A percentile compares a stretch with the other conserved stretches of the same genome.
Evolutionary conservation across 164 flowering plant genomes (phyloP).

Genomic region (Vitis vinifera): DNA sequence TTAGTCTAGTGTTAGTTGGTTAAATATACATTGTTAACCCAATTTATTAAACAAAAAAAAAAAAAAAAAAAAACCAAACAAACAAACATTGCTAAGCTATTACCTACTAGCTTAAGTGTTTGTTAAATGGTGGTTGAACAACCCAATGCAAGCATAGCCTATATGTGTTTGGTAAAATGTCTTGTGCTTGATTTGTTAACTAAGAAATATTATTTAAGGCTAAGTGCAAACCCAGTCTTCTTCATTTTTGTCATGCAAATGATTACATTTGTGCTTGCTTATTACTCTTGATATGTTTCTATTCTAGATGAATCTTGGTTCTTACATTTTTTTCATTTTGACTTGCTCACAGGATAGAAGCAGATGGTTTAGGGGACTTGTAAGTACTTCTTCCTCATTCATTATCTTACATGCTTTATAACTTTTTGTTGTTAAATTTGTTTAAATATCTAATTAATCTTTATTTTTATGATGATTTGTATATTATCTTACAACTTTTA

Average conservation of each 20-base stretch:
- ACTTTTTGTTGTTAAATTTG: neutral
- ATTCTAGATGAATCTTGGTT: neutral
- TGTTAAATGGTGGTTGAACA: no score
- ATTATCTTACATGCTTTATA: neutral
- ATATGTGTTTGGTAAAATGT: no score
- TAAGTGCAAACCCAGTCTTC: neutral
- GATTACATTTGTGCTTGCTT: neutral
- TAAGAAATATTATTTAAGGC: no score
- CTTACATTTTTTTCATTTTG: constrained; percentile 13
- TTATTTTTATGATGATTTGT: neutral
- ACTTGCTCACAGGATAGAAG: constrained; percentile 48
- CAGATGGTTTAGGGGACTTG: constrained; percentile 63
- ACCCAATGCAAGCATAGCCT: no score
- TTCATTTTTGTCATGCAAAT: neutral
- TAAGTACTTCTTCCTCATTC: constrained; percentile 35
- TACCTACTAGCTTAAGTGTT: no score
- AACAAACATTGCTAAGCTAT: no score
- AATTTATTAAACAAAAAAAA: no score
- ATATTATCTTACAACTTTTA: neutral
- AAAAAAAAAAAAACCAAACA: no score
- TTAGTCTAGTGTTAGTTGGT: no score
- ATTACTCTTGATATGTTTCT: neutral
- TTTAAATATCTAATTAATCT: neutral
- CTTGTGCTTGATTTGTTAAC: no score
- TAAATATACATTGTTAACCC: no score